Percentiles rank a stretch among this genome's conserved stretches.
phyloP scores from a whole-genome alignment of 176 grass and related monocot species.

The Phyllostachys edulis region DNA sequence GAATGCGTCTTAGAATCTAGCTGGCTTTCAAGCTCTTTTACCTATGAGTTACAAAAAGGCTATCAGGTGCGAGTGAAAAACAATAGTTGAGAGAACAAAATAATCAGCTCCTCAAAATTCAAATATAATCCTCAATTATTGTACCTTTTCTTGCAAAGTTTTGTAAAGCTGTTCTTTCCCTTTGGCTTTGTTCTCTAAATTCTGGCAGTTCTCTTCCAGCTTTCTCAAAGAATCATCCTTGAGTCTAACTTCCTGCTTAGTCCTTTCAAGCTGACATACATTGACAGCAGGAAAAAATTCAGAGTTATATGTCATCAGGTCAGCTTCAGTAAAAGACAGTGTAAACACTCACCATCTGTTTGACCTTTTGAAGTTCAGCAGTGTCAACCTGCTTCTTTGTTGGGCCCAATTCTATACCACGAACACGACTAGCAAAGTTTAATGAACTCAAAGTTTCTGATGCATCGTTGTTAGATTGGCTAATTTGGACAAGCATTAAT shows the following conservation, averaged over 20 bases:
- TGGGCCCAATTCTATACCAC: constrained; percentile 74
- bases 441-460: constrained; percentile 90
- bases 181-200: constrained; percentile 76
- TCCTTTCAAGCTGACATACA: constrained; percentile 78
- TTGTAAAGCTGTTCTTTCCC: constrained; percentile 77
- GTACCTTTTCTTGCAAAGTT: constrained; percentile 89
- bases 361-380: constrained; percentile 78
- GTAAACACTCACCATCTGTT: constrained; percentile 69
- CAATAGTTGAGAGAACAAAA: background rate
- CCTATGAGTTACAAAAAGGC: constrained; percentile 38
- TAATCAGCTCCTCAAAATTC: background rate
- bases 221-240: constrained; percentile 85
- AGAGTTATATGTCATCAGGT: background rate
- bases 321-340: background rate
- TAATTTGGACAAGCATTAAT: constrained; percentile 97
- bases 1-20: constrained; percentile 54
- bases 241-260: constrained; percentile 71
- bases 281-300: constrained; percentile 9
- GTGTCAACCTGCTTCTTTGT: constrained; percentile 91
- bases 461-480: constrained; percentile 76
- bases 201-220: constrained; percentile 76
- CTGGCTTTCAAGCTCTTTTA: constrained; percentile 73
- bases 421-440: constrained; percentile 92
- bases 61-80: constrained; percentile 17
- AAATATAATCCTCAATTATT: background rate